Percentiles rank a stretch among this genome's conserved stretches.
These are phyloP conservation scores for Xylaria sp. DNA, from an alignment of 2,329 filamentous ascomycete genomes.

Conservation along the genomic window DNA sequence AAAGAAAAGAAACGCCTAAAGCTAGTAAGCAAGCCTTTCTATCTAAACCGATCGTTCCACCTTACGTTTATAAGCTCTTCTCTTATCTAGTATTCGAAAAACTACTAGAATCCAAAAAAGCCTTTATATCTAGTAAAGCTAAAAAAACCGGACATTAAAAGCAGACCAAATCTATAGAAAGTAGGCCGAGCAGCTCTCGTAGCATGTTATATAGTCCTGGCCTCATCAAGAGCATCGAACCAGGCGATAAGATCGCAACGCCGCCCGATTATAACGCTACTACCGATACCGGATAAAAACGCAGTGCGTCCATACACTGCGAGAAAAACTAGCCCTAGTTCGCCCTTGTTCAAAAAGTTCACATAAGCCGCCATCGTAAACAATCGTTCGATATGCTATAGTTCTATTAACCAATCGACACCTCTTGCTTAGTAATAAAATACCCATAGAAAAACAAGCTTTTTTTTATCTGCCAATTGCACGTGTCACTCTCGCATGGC, in stretches of 20 bases:
- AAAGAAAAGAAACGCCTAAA: neutral
- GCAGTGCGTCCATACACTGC: constrained; percentile 58
- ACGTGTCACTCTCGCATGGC: constrained; percentile 63
- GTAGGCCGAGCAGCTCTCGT: constrained; percentile 8
- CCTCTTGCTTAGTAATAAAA: constrained; percentile 72
- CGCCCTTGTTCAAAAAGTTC: too few species aligned
- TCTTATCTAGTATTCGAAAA: constrained; percentile 68
- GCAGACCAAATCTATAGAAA: constrained; percentile 25
- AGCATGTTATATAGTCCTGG: constrained; percentile 3
- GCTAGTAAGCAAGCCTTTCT: constrained; percentile 22
- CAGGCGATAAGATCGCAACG: constrained; percentile 63
- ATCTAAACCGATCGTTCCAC: constrained; percentile 72
- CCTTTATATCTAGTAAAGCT: too few species aligned
- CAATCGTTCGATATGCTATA: constrained; percentile 73
- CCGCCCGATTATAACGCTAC: constrained; percentile 58
- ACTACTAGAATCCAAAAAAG: constrained; percentile 56
- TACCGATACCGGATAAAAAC: constrained; percentile 66
- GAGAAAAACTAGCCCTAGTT: too few species aligned
- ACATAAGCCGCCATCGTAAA: constrained; percentile 50
- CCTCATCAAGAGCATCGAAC: constrained; percentile 52
- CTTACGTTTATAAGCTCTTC: constrained; percentile 74
- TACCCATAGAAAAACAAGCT: constrained; percentile 80
- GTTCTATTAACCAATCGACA: constrained; percentile 78
- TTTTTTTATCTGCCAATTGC: constrained; percentile 81
- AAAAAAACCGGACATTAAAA: constrained; percentile 47